Percentiles rank a stretch among this genome's conserved stretches.
Conservation (phyloP, 2,329 filamentous ascomycete genomes). For the Periconia macrospinosa region DNA sequence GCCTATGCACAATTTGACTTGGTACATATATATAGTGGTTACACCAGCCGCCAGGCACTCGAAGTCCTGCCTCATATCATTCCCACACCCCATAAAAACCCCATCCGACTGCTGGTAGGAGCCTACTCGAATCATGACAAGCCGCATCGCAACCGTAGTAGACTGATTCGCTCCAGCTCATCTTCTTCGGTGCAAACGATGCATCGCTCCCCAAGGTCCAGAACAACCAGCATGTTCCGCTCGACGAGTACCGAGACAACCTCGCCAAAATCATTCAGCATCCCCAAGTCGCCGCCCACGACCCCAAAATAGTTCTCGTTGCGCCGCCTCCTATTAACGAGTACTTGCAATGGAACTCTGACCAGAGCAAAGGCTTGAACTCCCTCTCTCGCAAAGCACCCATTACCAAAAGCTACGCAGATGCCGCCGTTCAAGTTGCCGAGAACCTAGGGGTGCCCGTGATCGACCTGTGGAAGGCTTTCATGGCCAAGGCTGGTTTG, state of each 20-base stretch:
- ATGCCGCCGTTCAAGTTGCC: slow-evolving; percentile 67
- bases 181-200: slow-evolving; percentile 92
- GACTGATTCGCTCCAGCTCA: slow-evolving; percentile 53
- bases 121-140: not conserved
- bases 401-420: slow-evolving; percentile 64
- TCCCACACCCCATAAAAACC: slow-evolving; percentile 62
- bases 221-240: slow-evolving; percentile 73
- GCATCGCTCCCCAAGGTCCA: slow-evolving; percentile 66
- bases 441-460: slow-evolving; percentile 60
- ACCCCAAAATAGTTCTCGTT: slow-evolving; percentile 73
- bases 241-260: slow-evolving; percentile 76
- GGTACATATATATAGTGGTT: slow-evolving; percentile 62
- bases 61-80: slow-evolving; percentile 71
- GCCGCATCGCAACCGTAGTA: not conserved
- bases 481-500: slow-evolving; percentile 69
- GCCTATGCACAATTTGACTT: slow-evolving; percentile 9
- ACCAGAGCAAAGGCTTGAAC: slow-evolving; percentile 43
- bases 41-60: slow-evolving; percentile 77
- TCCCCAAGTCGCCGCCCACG: slow-evolving; percentile 68
- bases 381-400: slow-evolving; percentile 57
- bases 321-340: slow-evolving; percentile 84
- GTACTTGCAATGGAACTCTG: slow-evolving; percentile 61
- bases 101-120: slow-evolving; percentile 67
- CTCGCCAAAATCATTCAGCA: slow-evolving; percentile 73
- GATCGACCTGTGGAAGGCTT: slow-evolving; percentile 76